Percentiles rank a stretch among this genome's conserved stretches.
Conservation (phyloP, 1,284 basidiomycete species). For the Irpex lacteus region DNA sequence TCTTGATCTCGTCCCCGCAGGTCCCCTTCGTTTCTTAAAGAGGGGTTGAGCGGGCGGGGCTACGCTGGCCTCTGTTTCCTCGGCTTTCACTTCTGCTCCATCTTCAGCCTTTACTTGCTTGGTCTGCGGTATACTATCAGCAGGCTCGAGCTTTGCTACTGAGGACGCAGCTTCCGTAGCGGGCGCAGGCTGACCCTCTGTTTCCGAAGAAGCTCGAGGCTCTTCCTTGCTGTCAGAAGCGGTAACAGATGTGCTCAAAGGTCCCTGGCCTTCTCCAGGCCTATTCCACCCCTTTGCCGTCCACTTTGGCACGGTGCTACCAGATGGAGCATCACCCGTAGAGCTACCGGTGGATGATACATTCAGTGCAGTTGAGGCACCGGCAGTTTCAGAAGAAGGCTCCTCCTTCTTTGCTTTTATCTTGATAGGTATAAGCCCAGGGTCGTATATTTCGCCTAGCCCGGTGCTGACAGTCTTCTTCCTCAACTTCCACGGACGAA, state of each 20-base stretch:
- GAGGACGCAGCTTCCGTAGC: background rate
- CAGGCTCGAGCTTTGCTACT: background rate
- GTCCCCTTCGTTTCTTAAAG: slow-evolving; percentile 44
- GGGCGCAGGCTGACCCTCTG: background rate
- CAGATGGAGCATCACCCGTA: slow-evolving; percentile 12
- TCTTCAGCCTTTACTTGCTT: slow-evolving; percentile 4
- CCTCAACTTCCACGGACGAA: slow-evolving; percentile 61
- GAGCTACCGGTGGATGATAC: background rate
- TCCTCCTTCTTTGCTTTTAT: slow-evolving; percentile 52
- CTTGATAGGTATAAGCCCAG: slow-evolving; percentile 61
- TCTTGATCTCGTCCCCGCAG: slow-evolving; percentile 20
- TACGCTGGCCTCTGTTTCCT: slow-evolving; percentile 14
- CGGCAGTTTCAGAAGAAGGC: slow-evolving; percentile 2
- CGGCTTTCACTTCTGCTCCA: slow-evolving; percentile 14
- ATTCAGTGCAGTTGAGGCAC: background rate
- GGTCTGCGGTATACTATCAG: background rate
- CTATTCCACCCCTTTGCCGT: slow-evolving; percentile 37
- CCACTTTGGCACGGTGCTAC: slow-evolving; percentile 32
- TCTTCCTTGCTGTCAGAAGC: background rate
- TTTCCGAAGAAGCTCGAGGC: background rate
- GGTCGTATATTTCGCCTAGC: slow-evolving; percentile 71
- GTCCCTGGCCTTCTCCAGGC: slow-evolving; percentile 22
- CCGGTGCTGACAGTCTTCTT: slow-evolving; percentile 56
- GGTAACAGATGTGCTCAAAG: background rate
- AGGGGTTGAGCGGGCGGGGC: slow-evolving; percentile 28